Conservation (phyloP, 1,139 yeast genomes). For the Hyphopichia burtonii region DNA sequence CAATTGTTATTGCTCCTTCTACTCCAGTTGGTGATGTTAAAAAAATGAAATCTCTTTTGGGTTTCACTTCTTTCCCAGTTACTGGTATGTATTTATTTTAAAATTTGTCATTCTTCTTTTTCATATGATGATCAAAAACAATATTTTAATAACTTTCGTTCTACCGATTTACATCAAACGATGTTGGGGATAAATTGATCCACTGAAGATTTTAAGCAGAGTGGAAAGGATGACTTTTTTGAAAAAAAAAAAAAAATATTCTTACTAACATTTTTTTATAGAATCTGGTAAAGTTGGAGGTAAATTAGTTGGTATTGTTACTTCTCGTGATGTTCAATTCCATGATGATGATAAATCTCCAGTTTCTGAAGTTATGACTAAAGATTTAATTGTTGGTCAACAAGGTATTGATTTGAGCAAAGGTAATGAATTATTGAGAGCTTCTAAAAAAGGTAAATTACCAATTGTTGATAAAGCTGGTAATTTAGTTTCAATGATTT, state of each 20-base stretch:
- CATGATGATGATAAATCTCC: conserved; percentile 66
- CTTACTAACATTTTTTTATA: conserved; percentile 28
- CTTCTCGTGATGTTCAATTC: conserved; percentile 97
- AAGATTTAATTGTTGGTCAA: conserved; percentile 78
- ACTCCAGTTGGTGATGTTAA: conserved; percentile 81
- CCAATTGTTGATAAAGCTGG: conserved; percentile 83
- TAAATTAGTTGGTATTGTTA: conserved; percentile 89
- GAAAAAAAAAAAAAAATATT: neutral
- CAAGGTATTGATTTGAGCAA: conserved; percentile 77
- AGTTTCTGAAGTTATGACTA: conserved; percentile 85
- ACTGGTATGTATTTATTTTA: conserved; percentile 76
- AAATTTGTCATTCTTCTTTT: conserved; percentile 6
- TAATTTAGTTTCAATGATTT: conserved; percentile 80
- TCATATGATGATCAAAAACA: conserved; percentile 58
- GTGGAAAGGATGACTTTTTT: no score
- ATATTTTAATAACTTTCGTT: conserved; percentile 91
- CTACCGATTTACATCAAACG: conserved; percentile 98
- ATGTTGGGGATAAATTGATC: conserved; percentile 81
- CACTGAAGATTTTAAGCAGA: conserved; percentile 43
- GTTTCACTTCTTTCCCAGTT: conserved; percentile 98
- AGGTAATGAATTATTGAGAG: conserved; percentile 88
- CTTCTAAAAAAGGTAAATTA: conserved; percentile 95
- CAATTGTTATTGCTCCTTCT: conserved; percentile 77
- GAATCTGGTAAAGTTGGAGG: conserved; percentile 87
- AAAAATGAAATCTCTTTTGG: conserved; percentile 66